Percentiles rank a stretch among this genome's conserved stretches.
Conservation (phyloP, 306 rosid genomes). For the Rubus parviflorus region DNA sequence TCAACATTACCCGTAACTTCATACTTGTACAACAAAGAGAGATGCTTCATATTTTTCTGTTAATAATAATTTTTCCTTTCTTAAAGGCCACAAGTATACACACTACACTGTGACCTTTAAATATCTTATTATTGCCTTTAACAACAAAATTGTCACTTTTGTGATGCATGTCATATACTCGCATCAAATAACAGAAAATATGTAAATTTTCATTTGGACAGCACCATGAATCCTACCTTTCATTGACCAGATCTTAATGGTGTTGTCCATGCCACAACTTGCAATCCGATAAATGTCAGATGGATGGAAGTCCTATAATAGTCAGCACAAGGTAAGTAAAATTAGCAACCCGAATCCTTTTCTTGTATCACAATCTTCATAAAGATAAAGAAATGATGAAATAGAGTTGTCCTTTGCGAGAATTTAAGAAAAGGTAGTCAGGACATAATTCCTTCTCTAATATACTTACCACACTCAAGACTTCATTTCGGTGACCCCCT, state of each 20-base stretch:
- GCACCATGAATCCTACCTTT: slow-evolving; percentile 50
- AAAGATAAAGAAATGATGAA: not conserved
- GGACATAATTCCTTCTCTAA: slow-evolving; percentile 16
- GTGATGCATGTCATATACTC: not conserved
- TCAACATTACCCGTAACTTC: not conserved
- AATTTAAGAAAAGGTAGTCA: slow-evolving; percentile 1
- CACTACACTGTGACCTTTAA: too few relatives aligned
- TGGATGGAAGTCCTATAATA: slow-evolving; percentile 82
- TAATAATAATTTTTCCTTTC: not conserved
- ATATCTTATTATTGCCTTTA: too few relatives aligned
- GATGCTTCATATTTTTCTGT: not conserved
- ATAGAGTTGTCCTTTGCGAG: not conserved
- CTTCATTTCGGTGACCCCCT: slow-evolving; percentile 98
- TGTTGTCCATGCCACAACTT: slow-evolving; percentile 98
- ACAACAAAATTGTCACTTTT: not conserved
- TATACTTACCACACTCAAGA: slow-evolving; percentile 83
- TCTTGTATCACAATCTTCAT: not conserved
- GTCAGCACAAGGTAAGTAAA: slow-evolving; percentile 23
- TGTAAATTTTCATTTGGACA: not conserved
- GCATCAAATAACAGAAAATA: not conserved
- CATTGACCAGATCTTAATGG: slow-evolving; percentile 98
- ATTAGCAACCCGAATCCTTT: not conserved
- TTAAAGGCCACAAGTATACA: not conserved
- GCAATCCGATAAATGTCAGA: slow-evolving; percentile 79
- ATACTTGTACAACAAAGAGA: not conserved